Percentiles rank a stretch among this genome's conserved stretches.
Conservation (phyloP, 1,284 basidiomycete species). For the Moniliella sp. region DNA sequence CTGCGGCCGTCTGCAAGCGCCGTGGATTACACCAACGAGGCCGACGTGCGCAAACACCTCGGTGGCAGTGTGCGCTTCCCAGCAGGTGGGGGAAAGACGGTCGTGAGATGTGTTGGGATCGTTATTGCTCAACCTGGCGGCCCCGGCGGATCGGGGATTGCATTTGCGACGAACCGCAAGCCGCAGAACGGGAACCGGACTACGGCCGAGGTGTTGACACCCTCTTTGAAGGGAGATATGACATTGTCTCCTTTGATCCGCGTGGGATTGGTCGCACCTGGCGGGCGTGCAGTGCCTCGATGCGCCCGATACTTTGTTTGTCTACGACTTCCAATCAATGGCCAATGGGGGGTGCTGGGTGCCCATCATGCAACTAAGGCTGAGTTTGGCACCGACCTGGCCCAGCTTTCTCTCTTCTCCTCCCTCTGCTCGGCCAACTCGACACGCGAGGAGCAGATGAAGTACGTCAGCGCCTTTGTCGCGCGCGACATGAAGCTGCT, state of each 20-base stretch:
- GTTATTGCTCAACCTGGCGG: conserved; percentile 14
- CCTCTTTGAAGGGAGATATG: conserved; percentile 10
- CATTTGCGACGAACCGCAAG: conserved; percentile 7
- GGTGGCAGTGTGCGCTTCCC: conserved; percentile 12
- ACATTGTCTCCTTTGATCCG: conserved; percentile 14
- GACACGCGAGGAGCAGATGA: conserved; percentile 3
- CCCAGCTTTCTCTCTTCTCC: conserved; percentile 4
- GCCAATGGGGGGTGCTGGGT: conserved; percentile 6
- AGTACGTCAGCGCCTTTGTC: conserved; percentile 8
- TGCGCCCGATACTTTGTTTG: conserved; percentile 5
- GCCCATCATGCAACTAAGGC: conserved; percentile 6
- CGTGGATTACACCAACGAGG: conserved; percentile 12
- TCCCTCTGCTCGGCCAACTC: conserved; percentile 6
- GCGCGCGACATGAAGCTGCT: conserved; percentile 13
- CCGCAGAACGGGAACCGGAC: conserved; percentile 3
- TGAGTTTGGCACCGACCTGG: conserved; percentile 6
- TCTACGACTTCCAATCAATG: conserved; percentile 5
- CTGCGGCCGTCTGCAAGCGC: conserved; percentile 14
- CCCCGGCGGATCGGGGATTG: conserved; percentile 12
- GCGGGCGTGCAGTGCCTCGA: conserved; percentile 12
- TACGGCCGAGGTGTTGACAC: conserved; percentile 7
- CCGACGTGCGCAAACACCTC: conserved; percentile 10
- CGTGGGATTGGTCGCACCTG: conserved; percentile 10
- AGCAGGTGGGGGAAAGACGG: conserved; percentile 11
- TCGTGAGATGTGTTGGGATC: conserved; percentile 9